Conservation (phyloP, 148 eudicot species). For the Heliosperma pusillum region DNA sequence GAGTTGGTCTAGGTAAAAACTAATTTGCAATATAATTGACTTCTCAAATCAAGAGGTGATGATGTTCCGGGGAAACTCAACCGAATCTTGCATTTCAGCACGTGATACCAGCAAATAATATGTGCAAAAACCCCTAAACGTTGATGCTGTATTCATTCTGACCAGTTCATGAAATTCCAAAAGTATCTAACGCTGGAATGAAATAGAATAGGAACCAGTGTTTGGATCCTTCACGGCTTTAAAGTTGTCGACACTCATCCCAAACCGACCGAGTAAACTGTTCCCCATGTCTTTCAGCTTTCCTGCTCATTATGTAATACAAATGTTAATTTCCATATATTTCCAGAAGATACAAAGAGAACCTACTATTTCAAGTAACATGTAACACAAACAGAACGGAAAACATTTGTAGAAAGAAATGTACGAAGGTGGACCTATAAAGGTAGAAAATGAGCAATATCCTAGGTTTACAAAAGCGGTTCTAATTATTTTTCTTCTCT, state of each 20-base stretch:
- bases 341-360: not conserved
- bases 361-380: not conserved
- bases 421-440: no score
- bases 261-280: slow-evolving; percentile 80
- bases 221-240: slow-evolving; percentile 92
- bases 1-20: not conserved
- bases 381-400: not conserved
- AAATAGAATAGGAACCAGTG: slow-evolving; percentile 84
- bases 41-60: slow-evolving; percentile 3
- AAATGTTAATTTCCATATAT: not conserved
- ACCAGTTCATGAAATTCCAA: not conserved
- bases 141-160: slow-evolving; percentile 1
- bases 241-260: slow-evolving; percentile 95
- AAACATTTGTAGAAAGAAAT: not conserved
- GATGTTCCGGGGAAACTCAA: not conserved
- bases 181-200: slow-evolving; percentile 49
- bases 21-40: not conserved
- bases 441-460: not conserved
- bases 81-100: not conserved
- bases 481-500: not conserved
- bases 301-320: slow-evolving; percentile 41
- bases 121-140: slow-evolving; percentile 10
- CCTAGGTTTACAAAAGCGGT: not conserved
- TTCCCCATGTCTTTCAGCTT: slow-evolving; percentile 90
- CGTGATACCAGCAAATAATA: slow-evolving; percentile 4